phyloP scores from a whole-genome alignment of 345 rosid species.

The Cardamine chenopodiifolia region DNA sequence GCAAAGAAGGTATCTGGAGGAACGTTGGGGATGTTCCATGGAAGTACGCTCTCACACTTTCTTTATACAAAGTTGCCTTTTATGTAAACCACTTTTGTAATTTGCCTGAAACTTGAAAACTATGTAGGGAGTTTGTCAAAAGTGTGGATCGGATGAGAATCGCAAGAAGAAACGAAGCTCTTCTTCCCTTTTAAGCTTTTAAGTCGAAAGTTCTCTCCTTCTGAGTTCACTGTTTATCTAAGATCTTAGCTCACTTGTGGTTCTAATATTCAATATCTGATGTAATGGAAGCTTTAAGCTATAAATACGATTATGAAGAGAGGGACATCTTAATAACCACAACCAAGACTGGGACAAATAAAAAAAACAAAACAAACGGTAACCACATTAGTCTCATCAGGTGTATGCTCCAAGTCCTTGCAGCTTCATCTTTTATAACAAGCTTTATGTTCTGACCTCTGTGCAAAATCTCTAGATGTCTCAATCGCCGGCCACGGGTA shows the following conservation, averaged over 20 bases:
- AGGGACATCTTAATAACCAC: conserved; percentile 28
- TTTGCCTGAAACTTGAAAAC: conserved; percentile 11
- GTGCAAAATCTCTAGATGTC: conserved; percentile 26
- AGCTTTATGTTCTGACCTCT: conserved; percentile 20
- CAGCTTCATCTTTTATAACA: conserved; percentile 16
- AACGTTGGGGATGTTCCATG: conserved; percentile 67
- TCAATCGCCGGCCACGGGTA: conserved; percentile 49
- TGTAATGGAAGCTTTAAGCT: conserved; percentile 33
- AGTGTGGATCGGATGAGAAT: conserved; percentile 67
- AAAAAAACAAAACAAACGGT: conserved; percentile 20
- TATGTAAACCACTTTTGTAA: not conserved
- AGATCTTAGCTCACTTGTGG: conserved; percentile 26
- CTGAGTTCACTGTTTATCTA: not conserved
- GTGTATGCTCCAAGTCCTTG: conserved; percentile 15
- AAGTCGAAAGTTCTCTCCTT: conserved; percentile 12
- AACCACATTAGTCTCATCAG: conserved; percentile 25
- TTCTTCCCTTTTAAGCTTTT: conserved; percentile 29
- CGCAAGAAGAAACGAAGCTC: conserved; percentile 45
- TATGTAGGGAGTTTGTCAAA: conserved; percentile 56
- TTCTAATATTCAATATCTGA: conserved; percentile 17
- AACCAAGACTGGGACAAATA: not conserved
- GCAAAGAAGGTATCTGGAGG: conserved; percentile 64
- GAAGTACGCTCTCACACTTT: conserved; percentile 50
- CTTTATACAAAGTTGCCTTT: not conserved
- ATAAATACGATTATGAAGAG: conserved; percentile 24